Conservation (phyloP, 2,329 filamentous ascomycete genomes). For the Ophiocordyceps camponoti-rufipedis region DNA sequence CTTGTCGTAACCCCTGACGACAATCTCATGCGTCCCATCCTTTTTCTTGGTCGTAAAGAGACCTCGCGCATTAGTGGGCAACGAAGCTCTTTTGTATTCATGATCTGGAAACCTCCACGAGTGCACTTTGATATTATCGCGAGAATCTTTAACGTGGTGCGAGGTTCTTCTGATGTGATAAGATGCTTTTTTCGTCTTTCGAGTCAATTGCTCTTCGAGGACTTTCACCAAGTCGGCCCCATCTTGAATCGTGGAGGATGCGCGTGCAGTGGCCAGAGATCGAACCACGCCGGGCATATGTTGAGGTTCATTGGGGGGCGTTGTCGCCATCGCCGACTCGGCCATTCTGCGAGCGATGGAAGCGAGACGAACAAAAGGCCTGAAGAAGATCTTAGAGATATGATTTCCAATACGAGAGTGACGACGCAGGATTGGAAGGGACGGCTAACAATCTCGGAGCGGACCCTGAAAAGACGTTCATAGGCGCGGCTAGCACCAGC, state of each 20-base stretch:
- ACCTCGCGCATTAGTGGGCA: constrained; percentile 85
- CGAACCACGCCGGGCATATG: not conserved
- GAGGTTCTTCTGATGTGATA: constrained; percentile 53
- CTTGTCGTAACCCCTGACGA: constrained; percentile 86
- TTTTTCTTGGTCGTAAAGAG: constrained; percentile 69
- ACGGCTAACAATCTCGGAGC: not conserved
- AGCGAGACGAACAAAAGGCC: not conserved
- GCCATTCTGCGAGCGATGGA: constrained; percentile 7
- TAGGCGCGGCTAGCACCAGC: not conserved
- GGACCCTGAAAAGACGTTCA: not conserved
- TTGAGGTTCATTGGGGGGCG: constrained; percentile 44
- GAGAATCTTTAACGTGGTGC: constrained; percentile 47
- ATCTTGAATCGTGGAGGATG: not conserved
- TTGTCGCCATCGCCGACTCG: constrained; percentile 6
- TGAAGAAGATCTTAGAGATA: not conserved
- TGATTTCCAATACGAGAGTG: not conserved
- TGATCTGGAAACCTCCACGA: constrained; percentile 91
- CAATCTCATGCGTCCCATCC: constrained; percentile 56
- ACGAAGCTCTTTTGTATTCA: constrained; percentile 77
- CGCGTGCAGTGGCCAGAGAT: not conserved
- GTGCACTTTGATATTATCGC: constrained; percentile 50
- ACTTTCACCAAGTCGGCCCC: constrained; percentile 32
- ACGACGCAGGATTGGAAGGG: not conserved
- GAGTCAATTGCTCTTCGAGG: constrained; percentile 33
- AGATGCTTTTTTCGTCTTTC: constrained; percentile 31